Evolutionary conservation across 441 rosid species (phyloP).

Genomic region (Gossypium gossypioides): DNA sequence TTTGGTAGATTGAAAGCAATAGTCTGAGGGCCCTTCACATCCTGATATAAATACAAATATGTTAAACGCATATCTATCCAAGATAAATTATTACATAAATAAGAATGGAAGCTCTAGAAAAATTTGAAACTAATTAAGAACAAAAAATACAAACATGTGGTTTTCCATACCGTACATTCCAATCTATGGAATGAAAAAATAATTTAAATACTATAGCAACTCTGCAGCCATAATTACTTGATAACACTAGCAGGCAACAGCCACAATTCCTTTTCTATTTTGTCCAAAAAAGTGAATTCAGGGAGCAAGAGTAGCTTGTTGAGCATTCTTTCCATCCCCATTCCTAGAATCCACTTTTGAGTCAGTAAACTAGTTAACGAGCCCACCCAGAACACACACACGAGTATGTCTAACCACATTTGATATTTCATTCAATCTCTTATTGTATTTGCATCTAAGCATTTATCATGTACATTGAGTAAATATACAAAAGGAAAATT

Average conservation of each 20-base stretch:
- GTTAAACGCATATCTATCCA: slow-evolving; percentile 6
- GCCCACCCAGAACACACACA: not conserved
- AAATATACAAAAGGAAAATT: not conserved
- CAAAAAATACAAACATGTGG: not conserved
- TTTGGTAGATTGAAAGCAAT: slow-evolving; percentile 95
- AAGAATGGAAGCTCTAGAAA: not conserved
- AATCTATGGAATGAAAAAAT: not conserved
- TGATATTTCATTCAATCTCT: not conserved
- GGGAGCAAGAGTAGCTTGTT: not conserved
- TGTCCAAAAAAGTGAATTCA: not conserved
- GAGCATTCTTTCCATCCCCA: not conserved
- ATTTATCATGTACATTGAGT: not conserved
- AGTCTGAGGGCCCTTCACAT: slow-evolving; percentile 92
- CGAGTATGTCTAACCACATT: not conserved
- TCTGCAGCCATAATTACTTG: not conserved
- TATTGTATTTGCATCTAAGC: not conserved
- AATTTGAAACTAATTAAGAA: not conserved
- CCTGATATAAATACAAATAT: slow-evolving; percentile 38
- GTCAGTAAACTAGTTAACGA: too few relatives aligned
- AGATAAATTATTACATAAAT: slow-evolving; percentile 5
- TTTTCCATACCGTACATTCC: not conserved
- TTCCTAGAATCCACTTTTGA: not conserved
- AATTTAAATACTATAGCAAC: not conserved
- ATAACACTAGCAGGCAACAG: not conserved
- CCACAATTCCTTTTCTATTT: not conserved